Conservation (phyloP, 352 stramenopile species). For the Pythium aquatile region DNA sequence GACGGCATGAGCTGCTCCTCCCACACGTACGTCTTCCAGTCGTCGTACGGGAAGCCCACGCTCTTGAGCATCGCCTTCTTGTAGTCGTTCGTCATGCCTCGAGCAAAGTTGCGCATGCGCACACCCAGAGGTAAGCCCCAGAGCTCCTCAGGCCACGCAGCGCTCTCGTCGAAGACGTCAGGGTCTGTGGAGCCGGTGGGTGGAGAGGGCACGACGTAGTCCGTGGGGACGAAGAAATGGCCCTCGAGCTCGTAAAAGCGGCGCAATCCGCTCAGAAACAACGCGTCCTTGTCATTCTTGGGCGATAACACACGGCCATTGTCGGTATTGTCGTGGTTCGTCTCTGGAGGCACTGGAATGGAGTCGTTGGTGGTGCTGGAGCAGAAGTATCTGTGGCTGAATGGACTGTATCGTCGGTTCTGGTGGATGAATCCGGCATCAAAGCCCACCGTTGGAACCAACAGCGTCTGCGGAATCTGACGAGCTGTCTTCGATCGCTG, state of each 20-base stretch:
- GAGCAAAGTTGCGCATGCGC: slow-evolving; percentile 55
- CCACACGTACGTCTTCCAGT: slow-evolving; percentile 77
- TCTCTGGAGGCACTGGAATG: not conserved
- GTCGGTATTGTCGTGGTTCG: not conserved
- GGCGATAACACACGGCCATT: not conserved
- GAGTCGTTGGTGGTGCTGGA: not conserved
- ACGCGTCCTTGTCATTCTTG: slow-evolving; percentile 40
- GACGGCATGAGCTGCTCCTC: slow-evolving; percentile 67
- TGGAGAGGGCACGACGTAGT: slow-evolving; percentile 49
- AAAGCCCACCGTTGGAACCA: not conserved
- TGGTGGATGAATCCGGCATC: not conserved
- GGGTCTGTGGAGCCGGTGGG: not conserved
- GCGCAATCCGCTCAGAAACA: slow-evolving; percentile 54
- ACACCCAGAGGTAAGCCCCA: slow-evolving; percentile 53
- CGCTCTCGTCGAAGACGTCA: not conserved
- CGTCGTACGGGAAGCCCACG: slow-evolving; percentile 64
- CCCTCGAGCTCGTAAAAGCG: slow-evolving; percentile 51
- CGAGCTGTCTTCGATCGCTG: not conserved
- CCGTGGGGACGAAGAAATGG: slow-evolving; percentile 66
- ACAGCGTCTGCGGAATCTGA: not conserved
- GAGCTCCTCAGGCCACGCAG: slow-evolving; percentile 44
- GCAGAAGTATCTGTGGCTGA: not conserved
- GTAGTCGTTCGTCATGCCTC: slow-evolving; percentile 53
- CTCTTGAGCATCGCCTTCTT: slow-evolving; percentile 55
- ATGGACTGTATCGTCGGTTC: not conserved